These are phyloP conservation scores for Penicillium vulpinum DNA, from an alignment of 2,329 filamentous ascomycete species.

Conservation along the genomic window DNA sequence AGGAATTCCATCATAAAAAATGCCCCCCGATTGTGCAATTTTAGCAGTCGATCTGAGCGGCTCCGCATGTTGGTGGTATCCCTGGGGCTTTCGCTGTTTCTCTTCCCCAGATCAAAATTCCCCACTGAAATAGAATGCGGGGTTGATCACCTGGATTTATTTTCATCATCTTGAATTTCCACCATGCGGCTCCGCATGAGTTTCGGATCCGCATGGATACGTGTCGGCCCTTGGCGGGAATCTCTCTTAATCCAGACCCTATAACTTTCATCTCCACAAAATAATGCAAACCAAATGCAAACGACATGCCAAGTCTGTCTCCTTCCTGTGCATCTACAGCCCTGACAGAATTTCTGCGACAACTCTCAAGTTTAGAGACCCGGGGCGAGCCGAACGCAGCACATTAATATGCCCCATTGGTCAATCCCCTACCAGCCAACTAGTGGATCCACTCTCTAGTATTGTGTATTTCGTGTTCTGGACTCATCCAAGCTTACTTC, in stretches of 20 bases:
- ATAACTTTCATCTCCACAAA: not conserved
- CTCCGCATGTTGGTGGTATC: slow-evolving; percentile 4
- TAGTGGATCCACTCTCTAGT: not conserved
- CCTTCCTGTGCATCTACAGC: not conserved
- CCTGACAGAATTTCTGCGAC: not conserved
- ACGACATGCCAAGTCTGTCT: no score
- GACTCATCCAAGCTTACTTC: not conserved
- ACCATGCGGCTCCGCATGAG: slow-evolving; percentile 13
- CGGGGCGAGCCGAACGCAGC: no score
- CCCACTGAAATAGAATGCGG: not conserved
- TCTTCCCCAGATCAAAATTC: not conserved
- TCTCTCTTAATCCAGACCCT: no score
- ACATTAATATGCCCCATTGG: not conserved
- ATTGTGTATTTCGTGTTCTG: not conserved
- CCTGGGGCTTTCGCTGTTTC: not conserved
- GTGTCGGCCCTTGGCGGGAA: not conserved
- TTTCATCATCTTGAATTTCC: not conserved
- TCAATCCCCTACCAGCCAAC: no score
- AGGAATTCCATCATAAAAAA: no score
- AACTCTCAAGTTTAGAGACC: not conserved
- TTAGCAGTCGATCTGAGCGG: not conserved
- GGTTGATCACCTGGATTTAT: no score
- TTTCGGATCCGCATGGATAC: slow-evolving; percentile 3
- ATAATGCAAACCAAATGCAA: not conserved
- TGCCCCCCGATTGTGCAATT: not conserved